These are phyloP conservation scores for Saturnispora kantuleensis DNA, from an alignment of 805 yeast genomes.

Conservation along the genomic window DNA sequence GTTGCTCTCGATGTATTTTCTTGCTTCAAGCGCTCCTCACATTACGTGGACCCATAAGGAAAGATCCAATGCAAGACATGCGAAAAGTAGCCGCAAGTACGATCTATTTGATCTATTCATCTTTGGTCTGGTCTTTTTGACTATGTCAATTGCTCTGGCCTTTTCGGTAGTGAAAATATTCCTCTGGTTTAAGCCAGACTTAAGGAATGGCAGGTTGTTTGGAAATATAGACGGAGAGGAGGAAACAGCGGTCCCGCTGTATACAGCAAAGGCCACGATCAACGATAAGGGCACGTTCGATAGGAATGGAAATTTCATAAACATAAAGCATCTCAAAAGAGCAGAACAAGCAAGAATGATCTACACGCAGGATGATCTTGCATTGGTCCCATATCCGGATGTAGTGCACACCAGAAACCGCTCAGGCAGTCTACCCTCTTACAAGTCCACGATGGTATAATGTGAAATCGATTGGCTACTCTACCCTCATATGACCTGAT, in stretches of 20 bases:
- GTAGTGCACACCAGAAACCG: not conserved
- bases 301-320: not conserved
- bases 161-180: not conserved
- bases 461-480: not conserved
- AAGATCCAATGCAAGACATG: too few species aligned
- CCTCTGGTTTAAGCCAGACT: not conserved
- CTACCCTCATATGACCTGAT: not conserved
- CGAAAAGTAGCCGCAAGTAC: too few species aligned
- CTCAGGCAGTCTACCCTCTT: slow-evolving; percentile 2
- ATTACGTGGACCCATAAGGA: too few species aligned
- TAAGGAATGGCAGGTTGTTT: too few species aligned
- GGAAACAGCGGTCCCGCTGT: not conserved
- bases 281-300: slow-evolving; percentile 2
- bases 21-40: too few species aligned
- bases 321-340: not conserved
- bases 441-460: not conserved
- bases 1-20: too few species aligned
- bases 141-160: too few species aligned
- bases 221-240: too few species aligned
- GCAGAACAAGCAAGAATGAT: not conserved
- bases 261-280: not conserved
- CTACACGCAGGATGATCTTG: not conserved
- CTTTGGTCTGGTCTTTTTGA: too few species aligned
- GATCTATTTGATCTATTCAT: too few species aligned
- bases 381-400: not conserved